Conservation (phyloP, 495 filamentous ascomycete species). For the Hypomontagnella submonticulosa region DNA sequence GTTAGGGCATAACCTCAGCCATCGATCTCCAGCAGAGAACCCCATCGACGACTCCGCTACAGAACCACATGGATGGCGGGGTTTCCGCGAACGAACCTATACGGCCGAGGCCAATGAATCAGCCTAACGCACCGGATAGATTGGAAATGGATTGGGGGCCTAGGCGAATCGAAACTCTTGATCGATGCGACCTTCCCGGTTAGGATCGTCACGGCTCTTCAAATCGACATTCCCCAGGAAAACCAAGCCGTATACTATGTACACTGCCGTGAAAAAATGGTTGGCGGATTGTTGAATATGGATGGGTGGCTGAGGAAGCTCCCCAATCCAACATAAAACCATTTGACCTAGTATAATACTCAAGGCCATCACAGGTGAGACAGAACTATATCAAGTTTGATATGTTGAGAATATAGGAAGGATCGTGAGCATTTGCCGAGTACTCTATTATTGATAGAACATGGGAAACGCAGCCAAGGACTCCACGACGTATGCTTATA, state of each 20-base stretch:
- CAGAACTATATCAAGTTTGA: neutral
- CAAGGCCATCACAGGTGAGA: neutral
- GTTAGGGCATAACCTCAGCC: constrained; percentile 2
- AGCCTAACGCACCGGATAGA: constrained; percentile 18
- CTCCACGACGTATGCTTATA: too few relatives aligned
- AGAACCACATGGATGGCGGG: constrained; percentile 19
- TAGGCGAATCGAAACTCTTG: constrained; percentile 10
- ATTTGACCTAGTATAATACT: constrained; percentile 1
- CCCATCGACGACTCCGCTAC: neutral
- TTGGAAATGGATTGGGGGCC: constrained; percentile 6
- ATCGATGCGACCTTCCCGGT: constrained; percentile 28
- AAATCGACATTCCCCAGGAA: constrained; percentile 8
- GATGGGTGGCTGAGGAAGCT: constrained; percentile 1
- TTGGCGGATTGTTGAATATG: neutral
- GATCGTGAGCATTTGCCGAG: too few relatives aligned
- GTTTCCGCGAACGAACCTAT: constrained; percentile 7
- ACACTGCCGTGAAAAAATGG: neutral
- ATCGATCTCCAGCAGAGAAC: neutral
- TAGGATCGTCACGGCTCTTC: constrained; percentile 8
- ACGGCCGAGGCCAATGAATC: constrained; percentile 22
- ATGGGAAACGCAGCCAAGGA: too few relatives aligned
- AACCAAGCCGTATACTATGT: constrained; percentile 2
- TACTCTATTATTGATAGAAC: too few relatives aligned
- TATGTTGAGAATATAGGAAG: too few relatives aligned
- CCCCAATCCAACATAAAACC: constrained; percentile 1